A percentile compares a stretch with the other conserved stretches of the same genome.
phyloP scores from a whole-genome alignment of 2,329 filamentous ascomycete genomes.

The Aureobasidium sp. region DNA sequence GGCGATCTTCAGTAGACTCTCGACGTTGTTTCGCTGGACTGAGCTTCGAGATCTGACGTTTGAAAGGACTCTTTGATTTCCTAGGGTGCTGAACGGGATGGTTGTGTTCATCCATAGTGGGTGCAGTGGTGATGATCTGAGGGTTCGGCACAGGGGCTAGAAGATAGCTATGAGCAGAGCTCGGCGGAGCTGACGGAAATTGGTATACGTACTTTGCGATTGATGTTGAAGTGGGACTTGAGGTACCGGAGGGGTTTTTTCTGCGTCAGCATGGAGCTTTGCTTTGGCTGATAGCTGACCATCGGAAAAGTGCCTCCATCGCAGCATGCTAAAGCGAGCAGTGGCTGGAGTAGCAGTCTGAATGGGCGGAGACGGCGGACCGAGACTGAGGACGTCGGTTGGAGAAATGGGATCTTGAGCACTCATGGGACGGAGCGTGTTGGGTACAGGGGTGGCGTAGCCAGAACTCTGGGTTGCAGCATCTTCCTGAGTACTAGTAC shows the following conservation, averaged over 20 bases:
- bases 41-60: constrained; percentile 28
- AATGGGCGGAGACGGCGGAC: constrained; percentile 13
- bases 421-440: neutral
- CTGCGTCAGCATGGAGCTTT: constrained; percentile 55
- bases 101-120: constrained; percentile 49
- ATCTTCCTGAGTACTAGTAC: constrained; percentile 7
- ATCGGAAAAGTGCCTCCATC: constrained; percentile 88
- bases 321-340: constrained; percentile 59
- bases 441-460: constrained; percentile 9
- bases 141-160: constrained; percentile 32
- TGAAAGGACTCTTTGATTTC: constrained; percentile 15
- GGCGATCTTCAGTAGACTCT: constrained; percentile 23
- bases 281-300: constrained; percentile 72
- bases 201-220: constrained; percentile 14
- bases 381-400: neutral
- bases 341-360: constrained; percentile 19
- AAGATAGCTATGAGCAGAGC: neutral
- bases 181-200: constrained; percentile 16
- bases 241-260: constrained; percentile 43
- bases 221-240: constrained; percentile 26
- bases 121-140: constrained; percentile 84
- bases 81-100: constrained; percentile 19
- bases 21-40: constrained; percentile 11
- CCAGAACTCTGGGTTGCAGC: neutral
- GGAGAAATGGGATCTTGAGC: constrained; percentile 5